phyloP scores from a whole-genome alignment of 352 stramenopile genomes.

The Phytopythium litorale region DNA sequence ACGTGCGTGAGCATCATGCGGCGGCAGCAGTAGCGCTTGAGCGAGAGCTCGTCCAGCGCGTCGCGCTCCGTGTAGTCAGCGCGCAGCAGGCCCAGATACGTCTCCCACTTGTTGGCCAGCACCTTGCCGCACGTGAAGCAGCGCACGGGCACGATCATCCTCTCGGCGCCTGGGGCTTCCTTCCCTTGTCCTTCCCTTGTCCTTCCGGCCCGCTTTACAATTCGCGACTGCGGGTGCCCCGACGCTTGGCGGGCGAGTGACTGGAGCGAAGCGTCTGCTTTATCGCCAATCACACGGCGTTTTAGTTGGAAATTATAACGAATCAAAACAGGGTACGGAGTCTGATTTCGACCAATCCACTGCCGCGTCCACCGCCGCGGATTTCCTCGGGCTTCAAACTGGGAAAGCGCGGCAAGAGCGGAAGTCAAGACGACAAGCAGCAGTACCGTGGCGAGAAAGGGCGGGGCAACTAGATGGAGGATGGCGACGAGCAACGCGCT shows the following conservation, averaged over 20 bases:
- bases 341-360: neutral
- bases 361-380: neutral
- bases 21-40: slow-evolving; percentile 99
- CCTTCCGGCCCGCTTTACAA: neutral
- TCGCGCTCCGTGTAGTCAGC: slow-evolving; percentile 97
- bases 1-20: slow-evolving; percentile 99
- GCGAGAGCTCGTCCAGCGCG: slow-evolving; percentile 96
- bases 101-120: slow-evolving; percentile 99
- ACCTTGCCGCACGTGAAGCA: slow-evolving; percentile 99
- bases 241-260: neutral
- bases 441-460: slow-evolving; percentile 6
- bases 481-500: slow-evolving; percentile 2
- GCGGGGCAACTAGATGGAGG: neutral
- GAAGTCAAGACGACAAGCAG: neutral
- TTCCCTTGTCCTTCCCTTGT: neutral
- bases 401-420: slow-evolving; percentile 1
- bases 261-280: neutral
- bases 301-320: neutral
- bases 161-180: too few relatives aligned
- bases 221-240: neutral
- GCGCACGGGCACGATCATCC: slow-evolving; percentile 98
- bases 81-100: slow-evolving; percentile 96
- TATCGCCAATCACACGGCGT: neutral
- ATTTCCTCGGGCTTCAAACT: neutral
- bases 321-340: neutral